phyloP scores from a whole-genome alignment of 768 basidiomycete genomes.

The Agaricus sinodeliciosus region DNA sequence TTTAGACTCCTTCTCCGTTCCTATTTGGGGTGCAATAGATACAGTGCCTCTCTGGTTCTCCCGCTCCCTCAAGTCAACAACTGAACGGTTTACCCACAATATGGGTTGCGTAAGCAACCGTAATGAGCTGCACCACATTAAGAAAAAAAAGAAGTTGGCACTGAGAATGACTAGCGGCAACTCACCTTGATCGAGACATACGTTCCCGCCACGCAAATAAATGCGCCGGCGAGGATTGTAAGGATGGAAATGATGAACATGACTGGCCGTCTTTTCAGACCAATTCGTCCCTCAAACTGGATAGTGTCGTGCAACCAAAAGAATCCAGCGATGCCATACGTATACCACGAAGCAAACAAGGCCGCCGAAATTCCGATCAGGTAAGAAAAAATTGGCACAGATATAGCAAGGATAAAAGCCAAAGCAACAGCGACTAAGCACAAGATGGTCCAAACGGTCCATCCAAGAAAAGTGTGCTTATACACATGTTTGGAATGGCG shows the following conservation, averaged over 20 bases:
- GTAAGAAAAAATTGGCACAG: conserved; percentile 51
- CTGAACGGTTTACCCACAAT: conserved; percentile 42
- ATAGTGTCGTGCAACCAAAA: conserved; percentile 49
- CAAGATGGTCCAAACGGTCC: conserved; percentile 38
- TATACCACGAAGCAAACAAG: conserved; percentile 55
- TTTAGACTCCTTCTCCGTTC: background rate
- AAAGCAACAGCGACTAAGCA: conserved; percentile 33
- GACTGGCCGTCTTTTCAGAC: conserved; percentile 25
- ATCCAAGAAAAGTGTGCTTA: conserved; percentile 33
- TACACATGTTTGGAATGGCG: conserved; percentile 42
- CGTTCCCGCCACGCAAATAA: conserved; percentile 47
- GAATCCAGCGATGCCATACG: conserved; percentile 46
- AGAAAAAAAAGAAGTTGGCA: background rate
- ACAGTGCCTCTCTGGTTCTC: background rate
- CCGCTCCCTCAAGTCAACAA: conserved; percentile 19
- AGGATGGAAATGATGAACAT: conserved; percentile 30
- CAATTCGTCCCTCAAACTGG: conserved; percentile 30
- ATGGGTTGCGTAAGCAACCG: conserved; percentile 34
- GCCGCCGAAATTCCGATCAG: conserved; percentile 47
- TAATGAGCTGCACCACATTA: conserved; percentile 30
- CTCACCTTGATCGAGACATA: conserved; percentile 44
- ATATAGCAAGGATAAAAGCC: conserved; percentile 40
- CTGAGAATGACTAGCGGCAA: conserved; percentile 7
- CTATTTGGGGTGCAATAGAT: background rate
- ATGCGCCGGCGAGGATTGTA: conserved; percentile 41